Base-by-base conservation (phyloP, 106 monocot species). In the Allium fistulosum region DNA sequence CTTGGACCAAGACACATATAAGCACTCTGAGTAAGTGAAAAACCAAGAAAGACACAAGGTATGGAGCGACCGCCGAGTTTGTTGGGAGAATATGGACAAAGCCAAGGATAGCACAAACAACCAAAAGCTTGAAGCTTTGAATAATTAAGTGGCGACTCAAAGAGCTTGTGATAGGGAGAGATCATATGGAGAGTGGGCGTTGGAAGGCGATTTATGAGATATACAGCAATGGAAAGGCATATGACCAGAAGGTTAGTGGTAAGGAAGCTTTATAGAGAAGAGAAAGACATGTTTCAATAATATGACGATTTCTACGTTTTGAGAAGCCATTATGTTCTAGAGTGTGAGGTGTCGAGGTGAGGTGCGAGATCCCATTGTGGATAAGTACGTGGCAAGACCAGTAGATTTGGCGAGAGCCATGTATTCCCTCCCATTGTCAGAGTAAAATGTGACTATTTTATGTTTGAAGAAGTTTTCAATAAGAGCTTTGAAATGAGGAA, bases 1-100 rank as follows among this genome's bases (percentile, higher is more conserved):
- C 8, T 13, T 4, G 45, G 45, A 45, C 55, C 57, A 15, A 46
- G n/a, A 46, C 56, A 69, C 4, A 26, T 0, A n/a, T 69, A 69
- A 13, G 69, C 69, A 69, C 69, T 69, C 46, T 57, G 69, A 45
- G 69, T 57, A 5, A 6, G 13, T 8, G 69, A 69, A 15, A 58
- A 55, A 37, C 69, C 57, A 28, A 69, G 3, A 58, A 69, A 69
- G 2, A 69, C 17, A 69, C 69, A 57, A 8, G 53, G 57, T 45
- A 6, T 51, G 67, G 52, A 68, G 9, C 16, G 8, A 53, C 22
- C 0, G 3, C 0, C 53, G 0, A 68, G 26, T 26, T 68, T 68
- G 22, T 68, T 53, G 15, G 50, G 0, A 2, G 67, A 6, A 27
- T 68, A 68, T 26, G 52, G 52, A 18, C 53, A 49, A 53, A 68